Conservation (phyloP, 2,329 filamentous ascomycete genomes). For the Paecilomyces variotii region DNA sequence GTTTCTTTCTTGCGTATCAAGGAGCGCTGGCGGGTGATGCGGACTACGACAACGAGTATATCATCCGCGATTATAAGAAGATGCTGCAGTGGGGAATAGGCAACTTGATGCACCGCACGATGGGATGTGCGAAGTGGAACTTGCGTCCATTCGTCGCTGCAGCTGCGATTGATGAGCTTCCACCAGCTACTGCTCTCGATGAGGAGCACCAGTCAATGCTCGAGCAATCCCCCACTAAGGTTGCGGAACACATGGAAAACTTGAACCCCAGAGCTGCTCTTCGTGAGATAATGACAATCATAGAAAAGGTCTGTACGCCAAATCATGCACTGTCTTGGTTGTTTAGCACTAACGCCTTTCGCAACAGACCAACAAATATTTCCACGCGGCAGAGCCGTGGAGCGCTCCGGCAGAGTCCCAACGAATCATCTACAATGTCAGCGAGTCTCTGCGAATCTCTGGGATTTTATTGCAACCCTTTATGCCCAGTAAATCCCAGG, state of each 20-base stretch:
- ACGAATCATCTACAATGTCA: conserved; percentile 58
- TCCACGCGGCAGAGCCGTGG: conserved; percentile 65
- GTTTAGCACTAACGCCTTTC: background rate
- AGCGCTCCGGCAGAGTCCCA: conserved; percentile 41
- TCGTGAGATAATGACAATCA: conserved; percentile 53
- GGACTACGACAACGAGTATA: conserved; percentile 72
- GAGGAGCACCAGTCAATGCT: conserved; percentile 35
- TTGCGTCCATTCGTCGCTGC: conserved; percentile 51
- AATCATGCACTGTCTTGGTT: background rate
- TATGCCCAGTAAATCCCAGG: conserved; percentile 69
- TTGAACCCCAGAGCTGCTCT: conserved; percentile 60
- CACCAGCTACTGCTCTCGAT: conserved; percentile 21
- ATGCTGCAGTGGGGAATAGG: conserved; percentile 69
- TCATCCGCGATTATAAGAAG: conserved; percentile 72
- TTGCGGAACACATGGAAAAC: conserved; percentile 52
- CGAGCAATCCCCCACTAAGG: conserved; percentile 29
- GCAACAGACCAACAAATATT: conserved; percentile 56
- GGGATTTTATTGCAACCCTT: conserved; percentile 85
- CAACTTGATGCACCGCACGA: conserved; percentile 67
- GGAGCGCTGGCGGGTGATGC: conserved; percentile 71
- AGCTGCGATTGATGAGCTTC: conserved; percentile 20
- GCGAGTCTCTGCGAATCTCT: conserved; percentile 69
- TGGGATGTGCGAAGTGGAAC: conserved; percentile 61
- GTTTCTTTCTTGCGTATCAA: conserved; percentile 78
- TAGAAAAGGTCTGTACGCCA: conserved; percentile 47